These are phyloP conservation scores for Cladosporium sp. DNA, from an alignment of 2,329 filamentous ascomycete genomes.

Conservation along the genomic window DNA sequence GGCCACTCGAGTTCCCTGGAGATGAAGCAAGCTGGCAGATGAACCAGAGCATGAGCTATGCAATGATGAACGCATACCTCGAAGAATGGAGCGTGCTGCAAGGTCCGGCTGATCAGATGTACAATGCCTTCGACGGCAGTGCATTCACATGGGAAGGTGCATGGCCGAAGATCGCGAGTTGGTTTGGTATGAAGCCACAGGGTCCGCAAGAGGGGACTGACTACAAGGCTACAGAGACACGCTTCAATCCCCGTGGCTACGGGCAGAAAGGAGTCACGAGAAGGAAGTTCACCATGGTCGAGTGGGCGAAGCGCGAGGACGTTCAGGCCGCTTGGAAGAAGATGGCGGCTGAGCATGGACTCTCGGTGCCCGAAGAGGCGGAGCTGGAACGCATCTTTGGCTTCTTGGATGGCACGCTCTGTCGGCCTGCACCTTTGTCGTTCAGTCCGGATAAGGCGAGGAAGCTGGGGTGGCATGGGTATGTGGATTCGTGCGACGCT, in stretches of 20 bases:
- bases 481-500: constrained; percentile 49
- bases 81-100: constrained; percentile 54
- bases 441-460: constrained; percentile 49
- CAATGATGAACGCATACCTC: constrained; percentile 53
- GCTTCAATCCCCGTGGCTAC: constrained; percentile 33
- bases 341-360: constrained; percentile 34
- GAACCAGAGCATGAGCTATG: constrained; percentile 45
- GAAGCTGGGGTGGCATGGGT: constrained; percentile 51
- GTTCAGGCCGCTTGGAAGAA: constrained; percentile 52
- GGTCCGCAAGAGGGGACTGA: constrained; percentile 32
- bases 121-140: constrained; percentile 53
- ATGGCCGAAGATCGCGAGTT: constrained; percentile 51
- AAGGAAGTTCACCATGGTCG: constrained; percentile 32
- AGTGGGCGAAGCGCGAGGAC: constrained; percentile 51
- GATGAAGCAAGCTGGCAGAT: constrained; percentile 51
- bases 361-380: constrained; percentile 35
- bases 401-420: constrained; percentile 49
- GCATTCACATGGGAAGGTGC: constrained; percentile 54
- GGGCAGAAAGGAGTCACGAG: constrained; percentile 33
- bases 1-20: constrained; percentile 49
- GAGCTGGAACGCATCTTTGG: constrained; percentile 53
- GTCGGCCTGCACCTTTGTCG: constrained; percentile 34
- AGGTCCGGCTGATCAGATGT: constrained; percentile 47
- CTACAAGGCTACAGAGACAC: constrained; percentile 31
- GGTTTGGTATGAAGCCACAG: constrained; percentile 44